Evolutionary conservation across 257 asterid species (phyloP), one percentile per base, ranked within the genome.

Genomic region (Solanum bulbocastanum): DNA sequence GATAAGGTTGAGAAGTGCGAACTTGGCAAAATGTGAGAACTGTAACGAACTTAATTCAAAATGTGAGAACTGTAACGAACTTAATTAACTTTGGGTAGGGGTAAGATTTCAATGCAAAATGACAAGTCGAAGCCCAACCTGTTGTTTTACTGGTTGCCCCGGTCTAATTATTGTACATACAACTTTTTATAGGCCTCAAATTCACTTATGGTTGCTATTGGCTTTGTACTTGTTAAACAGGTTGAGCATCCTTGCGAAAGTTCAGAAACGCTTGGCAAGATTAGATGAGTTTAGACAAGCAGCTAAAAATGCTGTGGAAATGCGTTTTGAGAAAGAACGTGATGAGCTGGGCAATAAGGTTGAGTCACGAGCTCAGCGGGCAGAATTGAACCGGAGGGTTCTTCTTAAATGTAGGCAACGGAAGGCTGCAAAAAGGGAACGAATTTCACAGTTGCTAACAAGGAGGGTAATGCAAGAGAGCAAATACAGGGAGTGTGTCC

Each of bases 161-260:
- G 16, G 10, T 44, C 65, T 30, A 79, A 79, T 79, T 18, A 79
- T 15, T 44, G 85, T 44, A 30, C 42, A 46, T 82, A 27, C 30
- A 30, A 30, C 42, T 82, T 46, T n/a, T 11, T 82, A 82, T 10
- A 46, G 44, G 27, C 66, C 42, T 82, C 68, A 82, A 32, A 16
- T 49, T 27, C 13, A 81, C 44, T 30, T 49, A 30, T 18, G 42
- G 68, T 30, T 65, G 72, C 22, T 71, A 83, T 33, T 68, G 42
- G 39, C 44, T 69, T 3, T 35, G 85, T 46, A 35, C 87, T 84
- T 84, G 52, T 71, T 44, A 52, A 88, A n/a, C 88, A 90, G 91
- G 88, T 90, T 90, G 66, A 87, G 85, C 87, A 88, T 90, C 87
- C 90, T 90, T 27, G 89, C 72, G 44, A 86, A 87, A 86, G 88